Conservation (phyloP, 2,329 filamentous ascomycete species). For the Sarocladium strictum region DNA sequence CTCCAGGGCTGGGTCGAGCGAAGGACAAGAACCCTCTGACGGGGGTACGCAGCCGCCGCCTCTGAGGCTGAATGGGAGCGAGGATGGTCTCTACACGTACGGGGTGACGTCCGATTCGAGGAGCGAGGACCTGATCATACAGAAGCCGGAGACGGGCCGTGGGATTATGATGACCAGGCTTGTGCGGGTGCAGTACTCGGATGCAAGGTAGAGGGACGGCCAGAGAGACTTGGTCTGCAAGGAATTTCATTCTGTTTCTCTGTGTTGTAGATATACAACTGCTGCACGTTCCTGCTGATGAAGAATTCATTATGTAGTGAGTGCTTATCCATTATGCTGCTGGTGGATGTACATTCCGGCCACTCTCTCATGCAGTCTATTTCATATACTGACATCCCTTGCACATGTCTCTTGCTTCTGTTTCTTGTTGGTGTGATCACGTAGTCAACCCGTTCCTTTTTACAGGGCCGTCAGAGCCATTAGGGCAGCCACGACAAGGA, state of each 20-base stretch:
- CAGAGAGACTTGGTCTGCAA: too few species aligned
- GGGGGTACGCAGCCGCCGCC: neutral
- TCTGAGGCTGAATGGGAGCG: neutral
- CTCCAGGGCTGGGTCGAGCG: neutral
- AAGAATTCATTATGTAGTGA: too few species aligned
- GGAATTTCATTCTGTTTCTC: too few species aligned
- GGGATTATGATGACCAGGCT: neutral
- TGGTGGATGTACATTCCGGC: too few species aligned
- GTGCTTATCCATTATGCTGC: too few species aligned
- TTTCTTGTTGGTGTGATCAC: too few species aligned
- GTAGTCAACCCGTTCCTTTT: too few species aligned
- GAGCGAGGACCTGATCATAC: conserved; percentile 4
- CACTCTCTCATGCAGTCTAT: too few species aligned
- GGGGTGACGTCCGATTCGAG: neutral
- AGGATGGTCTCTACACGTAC: neutral
- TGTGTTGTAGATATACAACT: too few species aligned
- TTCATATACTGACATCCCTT: too few species aligned
- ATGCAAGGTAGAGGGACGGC: neutral
- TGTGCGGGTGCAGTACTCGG: neutral
- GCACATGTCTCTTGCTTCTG: too few species aligned
- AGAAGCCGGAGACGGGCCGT: neutral
- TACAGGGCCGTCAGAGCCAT: neutral
- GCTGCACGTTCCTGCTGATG: too few species aligned
- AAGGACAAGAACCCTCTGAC: neutral
- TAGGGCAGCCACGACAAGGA: neutral